Conservation (phyloP, 495 filamentous ascomycete genomes). For the Talaromyces trachyspermus region DNA sequence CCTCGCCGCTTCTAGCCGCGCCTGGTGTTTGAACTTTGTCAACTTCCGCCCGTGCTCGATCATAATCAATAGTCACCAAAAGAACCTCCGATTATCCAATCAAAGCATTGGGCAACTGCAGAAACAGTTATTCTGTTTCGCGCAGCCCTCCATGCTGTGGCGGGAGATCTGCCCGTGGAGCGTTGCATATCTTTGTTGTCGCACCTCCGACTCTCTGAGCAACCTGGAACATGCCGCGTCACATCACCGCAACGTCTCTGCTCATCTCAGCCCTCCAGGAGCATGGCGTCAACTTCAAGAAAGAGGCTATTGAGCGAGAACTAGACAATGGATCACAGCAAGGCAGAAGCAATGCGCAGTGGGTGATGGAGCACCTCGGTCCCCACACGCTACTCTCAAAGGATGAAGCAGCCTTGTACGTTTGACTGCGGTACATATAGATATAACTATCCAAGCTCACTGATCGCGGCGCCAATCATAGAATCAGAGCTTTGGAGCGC, state of each 20-base stretch:
- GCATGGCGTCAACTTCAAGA: conserved; percentile 19
- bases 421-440: background rate
- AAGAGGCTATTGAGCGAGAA: conserved; percentile 23
- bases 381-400: conserved; percentile 31
- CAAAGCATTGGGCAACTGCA: too few species aligned
- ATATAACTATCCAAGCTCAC: background rate
- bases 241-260: background rate
- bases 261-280: conserved; percentile 22
- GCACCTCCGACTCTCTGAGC: too few species aligned
- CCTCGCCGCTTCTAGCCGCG: conserved; percentile 6
- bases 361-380: conserved; percentile 27
- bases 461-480: conserved; percentile 8
- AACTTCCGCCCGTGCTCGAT: too few species aligned
- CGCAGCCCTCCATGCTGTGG: too few species aligned
- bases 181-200: too few species aligned
- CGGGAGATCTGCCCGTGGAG: too few species aligned
- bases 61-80: too few species aligned
- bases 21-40: too few species aligned
- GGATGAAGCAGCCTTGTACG: conserved; percentile 34
- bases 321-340: conserved; percentile 15
- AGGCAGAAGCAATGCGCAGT: conserved; percentile 19
- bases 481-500: conserved; percentile 27
- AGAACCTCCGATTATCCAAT: too few species aligned
- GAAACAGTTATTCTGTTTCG: too few species aligned
- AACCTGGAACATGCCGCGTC: background rate